A percentile compares a stretch with the other conserved stretches of the same genome.
Evolutionary conservation across 148 eudicot species (phyloP).

Genomic region (Cornus suecica): DNA sequence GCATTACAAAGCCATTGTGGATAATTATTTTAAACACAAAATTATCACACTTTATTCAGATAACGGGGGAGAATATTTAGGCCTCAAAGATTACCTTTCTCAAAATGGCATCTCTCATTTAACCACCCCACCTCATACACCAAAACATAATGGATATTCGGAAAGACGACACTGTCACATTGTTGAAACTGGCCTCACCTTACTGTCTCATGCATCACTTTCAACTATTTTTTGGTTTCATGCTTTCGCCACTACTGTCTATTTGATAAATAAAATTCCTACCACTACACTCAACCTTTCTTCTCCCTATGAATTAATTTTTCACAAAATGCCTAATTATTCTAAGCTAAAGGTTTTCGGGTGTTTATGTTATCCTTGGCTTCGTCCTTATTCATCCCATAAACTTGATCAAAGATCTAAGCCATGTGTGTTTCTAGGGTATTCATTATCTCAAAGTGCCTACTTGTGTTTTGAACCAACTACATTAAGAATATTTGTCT

Average conservation of each 20-base stretch:
- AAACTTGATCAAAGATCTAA: neutral
- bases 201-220: neutral
- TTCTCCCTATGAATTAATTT: neutral
- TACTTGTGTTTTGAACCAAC: neutral
- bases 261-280: neutral
- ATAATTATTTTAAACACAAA: neutral
- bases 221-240: neutral
- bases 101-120: neutral
- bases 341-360: neutral
- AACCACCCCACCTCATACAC: neutral
- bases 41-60: neutral
- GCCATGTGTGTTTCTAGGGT: neutral
- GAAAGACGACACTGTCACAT: neutral
- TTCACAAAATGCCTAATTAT: neutral
- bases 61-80: neutral
- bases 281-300: neutral
- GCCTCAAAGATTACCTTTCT: neutral
- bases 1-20: neutral
- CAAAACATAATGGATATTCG: neutral
- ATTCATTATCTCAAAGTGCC: neutral
- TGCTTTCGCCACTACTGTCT: neutral
- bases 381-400: neutral
- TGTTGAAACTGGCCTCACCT: neutral
- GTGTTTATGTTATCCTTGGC: neutral
- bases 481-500: neutral